Evolutionary conservation across 805 yeast species (phyloP).

Genomic region (Komagataella pseudopastoris): DNA sequence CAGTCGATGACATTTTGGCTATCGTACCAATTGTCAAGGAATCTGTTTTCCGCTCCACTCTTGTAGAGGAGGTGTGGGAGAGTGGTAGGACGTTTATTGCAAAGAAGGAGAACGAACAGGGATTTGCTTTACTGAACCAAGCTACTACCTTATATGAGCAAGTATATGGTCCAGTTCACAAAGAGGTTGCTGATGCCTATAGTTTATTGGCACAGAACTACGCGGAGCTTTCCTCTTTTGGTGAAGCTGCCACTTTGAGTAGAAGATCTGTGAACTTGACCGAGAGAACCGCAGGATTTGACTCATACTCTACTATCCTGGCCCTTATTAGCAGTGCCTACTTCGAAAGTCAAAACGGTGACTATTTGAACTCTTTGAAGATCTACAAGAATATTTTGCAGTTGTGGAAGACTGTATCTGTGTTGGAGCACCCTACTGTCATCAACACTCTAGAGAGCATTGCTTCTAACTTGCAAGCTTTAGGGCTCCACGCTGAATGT

Average conservation of each 20-base stretch:
- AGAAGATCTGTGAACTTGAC: constrained; percentile 59
- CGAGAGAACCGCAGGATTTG: constrained; percentile 75
- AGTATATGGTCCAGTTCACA: constrained; percentile 68
- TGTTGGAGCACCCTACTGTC: constrained; percentile 56
- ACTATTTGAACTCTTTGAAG: constrained; percentile 46
- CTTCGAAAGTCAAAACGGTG: constrained; percentile 49
- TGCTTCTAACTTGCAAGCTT: constrained; percentile 42
- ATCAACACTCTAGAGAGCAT: constrained; percentile 50
- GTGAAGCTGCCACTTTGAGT: constrained; percentile 48
- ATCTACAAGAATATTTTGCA: constrained; percentile 46
- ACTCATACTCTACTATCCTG: constrained; percentile 63
- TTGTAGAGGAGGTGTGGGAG: constrained; percentile 66
- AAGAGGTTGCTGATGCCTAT: constrained; percentile 64
- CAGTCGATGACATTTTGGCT: constrained; percentile 48
- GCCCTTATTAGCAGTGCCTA: constrained; percentile 64
- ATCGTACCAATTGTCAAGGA: constrained; percentile 70
- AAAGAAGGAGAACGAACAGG: constrained; percentile 35
- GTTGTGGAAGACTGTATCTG: constrained; percentile 45
- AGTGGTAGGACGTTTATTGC: constrained; percentile 35
- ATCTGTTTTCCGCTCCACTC: constrained; percentile 47
- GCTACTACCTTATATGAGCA: constrained; percentile 67
- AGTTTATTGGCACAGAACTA: constrained; percentile 52
- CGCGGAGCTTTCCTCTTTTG: constrained; percentile 39
- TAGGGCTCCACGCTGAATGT: constrained; percentile 34
- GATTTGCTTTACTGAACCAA: constrained; percentile 53